Percentiles rank a stretch among this genome's conserved stretches.
These are phyloP conservation scores for Allium cepa DNA, from an alignment of 106 monocot species.

Conservation along the genomic window DNA sequence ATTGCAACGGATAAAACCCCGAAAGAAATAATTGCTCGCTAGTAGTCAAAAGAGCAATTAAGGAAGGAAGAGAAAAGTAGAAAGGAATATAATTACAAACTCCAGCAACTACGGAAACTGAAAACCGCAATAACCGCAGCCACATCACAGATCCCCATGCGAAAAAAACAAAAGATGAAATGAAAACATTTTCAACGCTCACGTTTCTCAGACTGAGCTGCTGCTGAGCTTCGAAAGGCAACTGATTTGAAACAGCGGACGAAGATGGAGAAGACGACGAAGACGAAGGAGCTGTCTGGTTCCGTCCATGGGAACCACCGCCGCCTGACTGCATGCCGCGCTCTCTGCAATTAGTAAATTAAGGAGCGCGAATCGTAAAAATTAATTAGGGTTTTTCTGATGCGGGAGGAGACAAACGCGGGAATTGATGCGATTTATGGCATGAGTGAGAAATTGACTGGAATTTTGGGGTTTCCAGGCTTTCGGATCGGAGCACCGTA, in stretches of 20 bases:
- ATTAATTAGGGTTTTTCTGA: neutral
- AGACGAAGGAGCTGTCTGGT: slow-evolving; percentile 20
- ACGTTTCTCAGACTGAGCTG: slow-evolving; percentile 47
- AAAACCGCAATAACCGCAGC: slow-evolving; percentile 11
- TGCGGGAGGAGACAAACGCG: neutral
- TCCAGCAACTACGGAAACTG: slow-evolving; percentile 1
- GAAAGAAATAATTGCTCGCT: neutral
- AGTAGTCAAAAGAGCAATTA: neutral
- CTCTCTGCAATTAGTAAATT: neutral
- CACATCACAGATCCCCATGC: slow-evolving; percentile 17
- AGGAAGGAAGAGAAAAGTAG: neutral
- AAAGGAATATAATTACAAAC: neutral
- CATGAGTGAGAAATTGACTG: neutral
- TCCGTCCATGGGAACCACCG: slow-evolving; percentile 18
- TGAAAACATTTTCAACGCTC: slow-evolving; percentile 7
- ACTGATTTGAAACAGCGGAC: slow-evolving; percentile 20
- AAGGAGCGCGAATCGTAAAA: neutral
- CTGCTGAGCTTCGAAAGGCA: slow-evolving; percentile 29
- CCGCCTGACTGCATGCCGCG: slow-evolving; percentile 24
- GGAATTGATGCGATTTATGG: neutral
- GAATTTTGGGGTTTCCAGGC: neutral
- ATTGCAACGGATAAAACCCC: neutral
- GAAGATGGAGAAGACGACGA: slow-evolving; percentile 51
- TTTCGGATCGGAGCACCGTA: neutral
- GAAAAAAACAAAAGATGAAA: neutral